phyloP scores from a whole-genome alignment of 352 stramenopile species.

The Globisporangium iwayamae region DNA sequence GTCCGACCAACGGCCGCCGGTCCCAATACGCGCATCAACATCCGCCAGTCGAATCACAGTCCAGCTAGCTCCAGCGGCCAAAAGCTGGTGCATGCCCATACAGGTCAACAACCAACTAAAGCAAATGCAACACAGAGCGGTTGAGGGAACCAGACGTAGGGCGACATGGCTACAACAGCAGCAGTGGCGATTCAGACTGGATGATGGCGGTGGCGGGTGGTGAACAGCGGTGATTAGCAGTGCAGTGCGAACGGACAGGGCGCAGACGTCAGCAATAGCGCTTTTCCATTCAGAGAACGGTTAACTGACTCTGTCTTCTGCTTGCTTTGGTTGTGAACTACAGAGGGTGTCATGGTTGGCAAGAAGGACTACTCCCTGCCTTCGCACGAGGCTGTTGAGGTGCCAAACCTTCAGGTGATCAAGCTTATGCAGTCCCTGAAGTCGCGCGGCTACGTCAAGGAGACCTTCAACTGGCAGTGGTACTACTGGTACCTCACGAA shows the following conservation, averaged over 20 bases:
- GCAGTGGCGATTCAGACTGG: neutral
- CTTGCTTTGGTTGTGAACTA: neutral
- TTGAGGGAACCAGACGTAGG: neutral
- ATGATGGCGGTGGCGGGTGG: neutral
- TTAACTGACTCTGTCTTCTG: neutral
- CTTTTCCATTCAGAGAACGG: neutral
- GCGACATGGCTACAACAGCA: neutral
- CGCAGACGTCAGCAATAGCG: neutral
- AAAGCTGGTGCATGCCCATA: neutral
- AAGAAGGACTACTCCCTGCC: constrained; percentile 88
- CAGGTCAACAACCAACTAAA: neutral
- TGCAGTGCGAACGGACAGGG: neutral
- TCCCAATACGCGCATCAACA: neutral
- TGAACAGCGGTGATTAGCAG: neutral
- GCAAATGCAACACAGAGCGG: neutral
- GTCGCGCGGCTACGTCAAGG: constrained; percentile 95
- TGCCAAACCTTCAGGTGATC: constrained; percentile 98
- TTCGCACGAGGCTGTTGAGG: constrained; percentile 96
- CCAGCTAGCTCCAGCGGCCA: neutral
- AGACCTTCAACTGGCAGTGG: constrained; percentile 99
- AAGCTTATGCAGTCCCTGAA: constrained; percentile 98
- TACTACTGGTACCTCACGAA: constrained; percentile 99
- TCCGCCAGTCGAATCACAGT: neutral
- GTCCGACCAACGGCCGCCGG: neutral
- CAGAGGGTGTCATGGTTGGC: constrained; percentile 88